phyloP scores from a whole-genome alignment of 805 yeast genomes.

The Hanseniaspora clermontiae region DNA sequence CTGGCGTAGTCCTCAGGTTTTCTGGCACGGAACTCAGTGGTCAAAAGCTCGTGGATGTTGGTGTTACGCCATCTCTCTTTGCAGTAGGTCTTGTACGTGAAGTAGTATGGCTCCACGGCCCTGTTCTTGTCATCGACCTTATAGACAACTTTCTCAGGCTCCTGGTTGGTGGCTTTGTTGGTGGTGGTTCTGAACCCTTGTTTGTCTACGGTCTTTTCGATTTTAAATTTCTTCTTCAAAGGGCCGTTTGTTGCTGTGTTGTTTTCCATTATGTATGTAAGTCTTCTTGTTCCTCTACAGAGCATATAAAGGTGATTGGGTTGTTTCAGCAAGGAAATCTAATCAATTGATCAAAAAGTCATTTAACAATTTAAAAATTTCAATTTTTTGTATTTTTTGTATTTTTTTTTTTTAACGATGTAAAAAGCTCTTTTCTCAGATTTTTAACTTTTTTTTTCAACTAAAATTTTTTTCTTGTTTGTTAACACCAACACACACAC shows the following conservation, averaged over 20 bases:
- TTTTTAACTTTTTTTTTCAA: background rate
- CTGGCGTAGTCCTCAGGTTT: conserved; percentile 51
- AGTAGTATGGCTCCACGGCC: conserved; percentile 71
- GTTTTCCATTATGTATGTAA: background rate
- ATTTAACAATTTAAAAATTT: too few species aligned
- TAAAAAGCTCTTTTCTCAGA: too few species aligned
- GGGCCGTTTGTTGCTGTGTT: background rate
- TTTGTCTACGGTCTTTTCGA: conserved; percentile 16
- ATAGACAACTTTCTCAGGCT: conserved; percentile 43
- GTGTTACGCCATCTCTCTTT: conserved; percentile 84
- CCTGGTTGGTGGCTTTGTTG: conserved; percentile 24
- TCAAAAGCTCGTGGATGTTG: conserved; percentile 67
- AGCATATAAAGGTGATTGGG: background rate
- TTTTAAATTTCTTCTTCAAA: conserved; percentile 3
- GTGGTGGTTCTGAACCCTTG: conserved; percentile 25
- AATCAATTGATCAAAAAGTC: too few species aligned
- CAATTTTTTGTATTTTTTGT: too few species aligned
- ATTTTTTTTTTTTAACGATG: too few species aligned
- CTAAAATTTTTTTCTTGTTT: background rate
- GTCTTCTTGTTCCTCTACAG: background rate
- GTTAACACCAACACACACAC: background rate
- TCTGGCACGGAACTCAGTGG: conserved; percentile 72
- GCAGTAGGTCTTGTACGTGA: conserved; percentile 82
- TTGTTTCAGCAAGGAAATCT: background rate
- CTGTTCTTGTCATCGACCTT: conserved; percentile 49